phyloP scores from a whole-genome alignment of 192 early-diverging fungal genomes.

The Coemansia sp. region DNA sequence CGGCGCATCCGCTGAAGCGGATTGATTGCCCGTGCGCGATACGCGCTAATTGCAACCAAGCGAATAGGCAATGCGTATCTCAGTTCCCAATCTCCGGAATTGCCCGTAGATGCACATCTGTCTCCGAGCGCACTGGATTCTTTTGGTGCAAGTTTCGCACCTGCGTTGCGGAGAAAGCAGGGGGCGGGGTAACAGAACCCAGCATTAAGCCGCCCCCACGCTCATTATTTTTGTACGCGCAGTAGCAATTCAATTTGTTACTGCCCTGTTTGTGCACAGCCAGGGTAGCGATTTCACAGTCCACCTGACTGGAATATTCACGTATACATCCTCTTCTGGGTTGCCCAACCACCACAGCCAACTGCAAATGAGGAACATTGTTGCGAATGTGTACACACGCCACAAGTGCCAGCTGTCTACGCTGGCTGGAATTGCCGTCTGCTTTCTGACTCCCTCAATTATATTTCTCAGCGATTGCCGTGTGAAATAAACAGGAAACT shows the following conservation, averaged over 20 bases:
- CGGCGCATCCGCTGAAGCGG: background rate
- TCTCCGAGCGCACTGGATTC: background rate
- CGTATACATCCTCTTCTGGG: too few species aligned
- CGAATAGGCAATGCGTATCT: background rate
- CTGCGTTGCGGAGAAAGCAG: background rate
- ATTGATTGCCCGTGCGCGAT: background rate
- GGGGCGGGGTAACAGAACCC: background rate
- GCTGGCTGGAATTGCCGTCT: background rate
- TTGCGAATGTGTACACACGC: conserved; percentile 6
- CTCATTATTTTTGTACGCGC: background rate
- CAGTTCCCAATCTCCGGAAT: background rate
- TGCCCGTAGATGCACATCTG: conserved; percentile 1
- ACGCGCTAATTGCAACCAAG: background rate
- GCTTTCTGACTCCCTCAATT: background rate
- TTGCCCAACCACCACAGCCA: background rate
- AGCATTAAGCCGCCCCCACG: background rate
- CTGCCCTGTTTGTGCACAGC: background rate
- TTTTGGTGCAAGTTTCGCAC: background rate
- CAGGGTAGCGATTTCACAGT: too few species aligned
- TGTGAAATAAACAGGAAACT: background rate
- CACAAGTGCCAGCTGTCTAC: background rate
- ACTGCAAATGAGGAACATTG: conserved; percentile 3
- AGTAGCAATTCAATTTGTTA: conserved; percentile 11
- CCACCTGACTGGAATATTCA: too few species aligned
- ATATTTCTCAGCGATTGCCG: background rate